Evolutionary conservation across 345 rosid species (phyloP), one percentile per base, ranked within the genome.

Genomic region (Citrus unshiu): DNA sequence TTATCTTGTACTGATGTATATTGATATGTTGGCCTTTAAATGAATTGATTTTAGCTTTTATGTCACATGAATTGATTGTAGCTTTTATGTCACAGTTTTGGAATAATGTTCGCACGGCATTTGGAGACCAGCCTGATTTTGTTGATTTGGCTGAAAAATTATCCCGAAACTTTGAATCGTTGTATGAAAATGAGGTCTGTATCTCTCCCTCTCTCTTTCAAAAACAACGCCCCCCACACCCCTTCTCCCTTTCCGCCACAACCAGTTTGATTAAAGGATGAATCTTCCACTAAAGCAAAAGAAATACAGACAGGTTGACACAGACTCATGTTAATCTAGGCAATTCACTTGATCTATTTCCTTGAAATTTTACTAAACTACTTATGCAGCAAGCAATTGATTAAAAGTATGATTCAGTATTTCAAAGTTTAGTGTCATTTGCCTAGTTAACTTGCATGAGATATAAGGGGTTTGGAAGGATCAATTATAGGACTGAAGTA

Each of bases 181-280:
- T 90, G 79, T 91, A 87, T 80, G 93, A 89, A 74, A 79, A 89
- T 78, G 94, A 96, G 98, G 98, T 95, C 72, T 76, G 89, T 84
- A 77, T 68, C 43, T 68, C 71, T 78, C 75, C 51, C 62, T 80
- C 49, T 66, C 73, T 54, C 69, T 49, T 34, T n/a, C 51, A 13
- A 13, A 12, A 46, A 13, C 18, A 46, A 12, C 16, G 4, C 1
- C 16, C 51, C 51, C 51, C 51, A 43, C 49, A 43, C 16, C 51
- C 51, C 51, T 12, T 12, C 51, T 13, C 51, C 51, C 51, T 3
- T 13, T 10, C 5, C 5, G 1, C 51, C 51, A 46, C 16, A 46
- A 46, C 18, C 29, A 19, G 24, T 34, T 73, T 34, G 46, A 34
- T 73, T 58, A 59, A 73, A 18, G 70, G 32, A 64, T 49, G 60